phyloP scores from a whole-genome alignment of 225 moss, liverwort and hornwort species.

The Marchantia polymorpha region DNA sequence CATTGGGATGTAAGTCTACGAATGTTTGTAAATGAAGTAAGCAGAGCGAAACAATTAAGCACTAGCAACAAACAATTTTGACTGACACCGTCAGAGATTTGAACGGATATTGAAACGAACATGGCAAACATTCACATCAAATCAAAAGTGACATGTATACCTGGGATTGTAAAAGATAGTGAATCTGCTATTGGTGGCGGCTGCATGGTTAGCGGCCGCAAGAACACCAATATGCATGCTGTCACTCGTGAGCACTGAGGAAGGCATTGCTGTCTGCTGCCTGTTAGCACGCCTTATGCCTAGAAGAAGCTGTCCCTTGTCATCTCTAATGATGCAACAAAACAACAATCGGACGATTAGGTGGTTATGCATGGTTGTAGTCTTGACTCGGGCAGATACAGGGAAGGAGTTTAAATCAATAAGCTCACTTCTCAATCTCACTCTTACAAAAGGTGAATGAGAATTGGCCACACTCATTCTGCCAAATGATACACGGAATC shows the following conservation, averaged over 20 bases:
- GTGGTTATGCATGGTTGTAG: background rate
- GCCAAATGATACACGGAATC: background rate
- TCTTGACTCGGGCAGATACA: background rate
- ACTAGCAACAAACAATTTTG: too few species aligned
- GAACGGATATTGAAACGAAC: too few species aligned
- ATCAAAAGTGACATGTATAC: slow-evolving; percentile 34
- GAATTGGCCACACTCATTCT: background rate
- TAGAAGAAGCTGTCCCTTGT: slow-evolving; percentile 86
- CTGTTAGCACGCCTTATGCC: slow-evolving; percentile 93
- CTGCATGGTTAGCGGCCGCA: slow-evolving; percentile 96
- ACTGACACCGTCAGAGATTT: too few species aligned
- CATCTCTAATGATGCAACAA: slow-evolving; percentile 53
- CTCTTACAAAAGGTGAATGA: background rate
- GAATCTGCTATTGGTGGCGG: slow-evolving; percentile 80
- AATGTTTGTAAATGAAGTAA: background rate
- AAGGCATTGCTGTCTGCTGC: slow-evolving; percentile 89
- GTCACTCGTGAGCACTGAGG: slow-evolving; percentile 88
- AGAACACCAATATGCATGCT: slow-evolving; percentile 99
- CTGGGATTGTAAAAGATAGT: slow-evolving; percentile 98
- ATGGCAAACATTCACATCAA: background rate
- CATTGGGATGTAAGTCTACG: background rate
- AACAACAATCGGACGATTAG: background rate
- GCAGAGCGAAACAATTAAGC: too few species aligned
- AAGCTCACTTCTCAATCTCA: background rate
- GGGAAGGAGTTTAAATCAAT: background rate